Evolutionary conservation across 140 eudicot genomes (phyloP).

Genomic region (Oenanthe javanica): DNA sequence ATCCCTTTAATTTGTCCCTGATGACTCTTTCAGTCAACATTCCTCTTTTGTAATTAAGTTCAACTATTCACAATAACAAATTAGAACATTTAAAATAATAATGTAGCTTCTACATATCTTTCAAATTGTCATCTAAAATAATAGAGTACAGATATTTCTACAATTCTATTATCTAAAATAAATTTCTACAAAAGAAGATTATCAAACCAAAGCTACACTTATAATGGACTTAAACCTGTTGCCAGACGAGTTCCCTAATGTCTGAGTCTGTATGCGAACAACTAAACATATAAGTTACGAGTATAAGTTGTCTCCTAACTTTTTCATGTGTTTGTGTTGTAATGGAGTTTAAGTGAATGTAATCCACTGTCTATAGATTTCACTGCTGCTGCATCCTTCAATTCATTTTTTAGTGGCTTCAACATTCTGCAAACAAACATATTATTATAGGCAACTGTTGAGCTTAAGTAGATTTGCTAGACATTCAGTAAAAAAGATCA

Average conservation of each 20-base stretch:
- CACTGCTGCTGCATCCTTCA: constrained; percentile 32
- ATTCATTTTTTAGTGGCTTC: constrained; percentile 17
- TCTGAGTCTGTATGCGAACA: constrained; percentile 28
- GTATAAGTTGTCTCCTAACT: constrained; percentile 31
- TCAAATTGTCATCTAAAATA: too few species aligned
- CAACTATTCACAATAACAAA: too few species aligned
- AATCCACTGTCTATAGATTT: constrained; percentile 59
- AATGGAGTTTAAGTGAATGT: constrained; percentile 27
- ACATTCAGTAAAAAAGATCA: too few species aligned
- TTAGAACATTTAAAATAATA: too few species aligned
- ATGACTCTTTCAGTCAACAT: too few species aligned
- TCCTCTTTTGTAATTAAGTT: too few species aligned
- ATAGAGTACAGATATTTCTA: too few species aligned
- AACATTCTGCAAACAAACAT: constrained; percentile 31
- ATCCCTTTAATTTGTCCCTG: too few species aligned
- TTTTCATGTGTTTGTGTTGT: constrained; percentile 70
- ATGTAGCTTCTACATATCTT: too few species aligned
- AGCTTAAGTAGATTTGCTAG: too few species aligned
- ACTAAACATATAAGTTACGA: constrained; percentile 15
- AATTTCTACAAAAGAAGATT: too few species aligned
- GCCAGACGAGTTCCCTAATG: constrained; percentile 40
- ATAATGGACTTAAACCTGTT: constrained; percentile 47
- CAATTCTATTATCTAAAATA: too few species aligned
- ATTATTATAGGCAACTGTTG: neutral
- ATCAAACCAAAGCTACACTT: constrained; percentile 73